Evolutionary conservation across 2,329 filamentous ascomycete genomes (phyloP), one percentile per base, ranked within the genome.

Genomic region (Leptographium wingfieldii): DNA sequence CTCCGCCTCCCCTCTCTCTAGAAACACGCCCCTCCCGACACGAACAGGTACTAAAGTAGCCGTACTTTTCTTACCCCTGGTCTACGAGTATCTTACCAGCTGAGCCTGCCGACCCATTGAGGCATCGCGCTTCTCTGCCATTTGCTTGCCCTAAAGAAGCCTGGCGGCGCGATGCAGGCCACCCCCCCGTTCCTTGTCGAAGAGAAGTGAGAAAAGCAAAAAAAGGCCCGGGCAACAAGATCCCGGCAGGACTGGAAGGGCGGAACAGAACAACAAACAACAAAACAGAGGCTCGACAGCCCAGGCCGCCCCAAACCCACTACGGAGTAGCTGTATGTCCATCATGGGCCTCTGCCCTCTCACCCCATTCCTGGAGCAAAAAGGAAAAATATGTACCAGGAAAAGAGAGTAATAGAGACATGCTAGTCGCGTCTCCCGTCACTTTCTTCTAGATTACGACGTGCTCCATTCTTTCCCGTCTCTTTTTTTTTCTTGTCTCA

Each of bases 121-220:
- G 53, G 58, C 46, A 56, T 60, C 58, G 62, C 62, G 60, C 57
- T 59, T 56, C 16, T 55, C 60, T 58, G 40, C 59, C 61, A 56
- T 52, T 60, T 63, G 59, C 58, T 63, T 57, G 57, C 55, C 51
- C 52, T 57, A 61, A 56, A 62, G 55, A 59, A 58, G 61, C 55
- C 55, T 27, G 48, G 5, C 59, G 33, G 56, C 57, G 38, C 52
- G 16, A 19, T 56, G 46, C 19, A 48, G 27, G 38, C 19, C 33
- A 16, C 55, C 43, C 54, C 59, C 46, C 19, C 5, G 25, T 55
- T 51, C 54, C 29, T 46, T 59, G 59, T 57, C 57, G 29, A 55
- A 27, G 33, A 55, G 43, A 56, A 9, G 35, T 27, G 40, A 49
- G 22, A 49, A 49, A 48, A 29, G 46, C 16, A 56, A 22, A 46